Percentiles rank a stretch among this genome's conserved stretches.
Conservation (phyloP, 345 rosid genomes). For the Triadica sebifera region DNA sequence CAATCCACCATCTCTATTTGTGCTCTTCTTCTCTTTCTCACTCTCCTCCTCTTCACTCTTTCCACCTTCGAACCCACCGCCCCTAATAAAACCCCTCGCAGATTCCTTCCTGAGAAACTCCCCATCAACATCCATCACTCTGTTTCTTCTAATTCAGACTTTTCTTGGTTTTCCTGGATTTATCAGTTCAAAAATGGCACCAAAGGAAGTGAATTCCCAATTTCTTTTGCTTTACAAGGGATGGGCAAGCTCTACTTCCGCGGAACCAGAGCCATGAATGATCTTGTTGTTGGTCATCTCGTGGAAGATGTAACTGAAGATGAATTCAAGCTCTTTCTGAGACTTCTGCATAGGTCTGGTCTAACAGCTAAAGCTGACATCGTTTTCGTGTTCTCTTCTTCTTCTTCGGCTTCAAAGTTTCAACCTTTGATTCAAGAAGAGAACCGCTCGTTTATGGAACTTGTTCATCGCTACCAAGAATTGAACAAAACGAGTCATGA, state of each 20-base stretch:
- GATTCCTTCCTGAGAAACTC: slow-evolving; percentile 18
- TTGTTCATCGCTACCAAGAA: slow-evolving; percentile 33
- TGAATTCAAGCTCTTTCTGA: slow-evolving; percentile 60
- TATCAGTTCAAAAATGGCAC: background rate
- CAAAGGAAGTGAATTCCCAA: background rate
- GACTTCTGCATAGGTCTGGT: slow-evolving; percentile 67
- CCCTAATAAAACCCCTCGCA: slow-evolving; percentile 11
- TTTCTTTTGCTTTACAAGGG: slow-evolving; percentile 52
- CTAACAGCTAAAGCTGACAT: slow-evolving; percentile 60
- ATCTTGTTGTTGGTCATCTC: slow-evolving; percentile 61
- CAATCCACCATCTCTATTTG: slow-evolving; percentile 86
- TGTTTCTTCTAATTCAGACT: background rate
- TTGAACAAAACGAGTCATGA: slow-evolving; percentile 26
- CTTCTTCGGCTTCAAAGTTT: slow-evolving; percentile 31
- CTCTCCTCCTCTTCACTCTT: slow-evolving; percentile 81
- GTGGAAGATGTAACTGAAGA: slow-evolving; percentile 47
- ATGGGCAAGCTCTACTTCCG: slow-evolving; percentile 62
- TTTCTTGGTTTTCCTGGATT: slow-evolving; percentile 12
- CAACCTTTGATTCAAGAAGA: slow-evolving; percentile 48
- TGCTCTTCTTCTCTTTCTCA: slow-evolving; percentile 56
- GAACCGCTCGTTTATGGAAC: slow-evolving; percentile 63
- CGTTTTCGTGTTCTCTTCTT: slow-evolving; percentile 49
- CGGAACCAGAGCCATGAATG: slow-evolving; percentile 56
- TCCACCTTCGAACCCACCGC: slow-evolving; percentile 75
- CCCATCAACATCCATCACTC: background rate